Evolutionary conservation across 768 basidiomycete species (phyloP).

Genomic region (Hortiboletus campestris): DNA sequence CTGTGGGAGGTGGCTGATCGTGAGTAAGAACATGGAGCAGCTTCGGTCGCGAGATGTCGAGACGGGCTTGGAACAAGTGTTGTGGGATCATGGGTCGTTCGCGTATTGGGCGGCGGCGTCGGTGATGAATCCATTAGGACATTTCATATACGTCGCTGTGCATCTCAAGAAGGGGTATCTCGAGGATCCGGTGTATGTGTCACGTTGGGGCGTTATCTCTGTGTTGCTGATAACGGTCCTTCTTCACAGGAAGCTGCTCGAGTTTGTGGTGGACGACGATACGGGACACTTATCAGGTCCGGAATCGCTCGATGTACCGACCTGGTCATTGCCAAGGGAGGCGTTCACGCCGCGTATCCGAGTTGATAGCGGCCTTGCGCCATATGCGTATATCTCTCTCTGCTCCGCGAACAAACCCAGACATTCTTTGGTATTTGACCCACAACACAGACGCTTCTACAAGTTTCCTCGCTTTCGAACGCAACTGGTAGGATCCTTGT

Average conservation of each 20-base stretch:
- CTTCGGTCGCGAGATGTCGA: conserved; percentile 15
- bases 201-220: background rate
- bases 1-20: conserved; percentile 19
- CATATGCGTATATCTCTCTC: conserved; percentile 18
- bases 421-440: conserved; percentile 17
- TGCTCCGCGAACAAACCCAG: conserved; percentile 7
- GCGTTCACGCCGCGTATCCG: conserved; percentile 12
- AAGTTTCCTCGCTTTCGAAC: conserved; percentile 22
- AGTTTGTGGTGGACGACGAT: conserved; percentile 17
- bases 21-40: conserved; percentile 12
- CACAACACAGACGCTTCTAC: conserved; percentile 13
- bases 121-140: conserved; percentile 5
- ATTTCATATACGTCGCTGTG: conserved; percentile 17
- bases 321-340: conserved; percentile 9
- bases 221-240: background rate
- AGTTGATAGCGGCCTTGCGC: conserved; percentile 5
- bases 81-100: conserved; percentile 16
- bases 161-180: conserved; percentile 8
- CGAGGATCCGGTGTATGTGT: conserved; percentile 17
- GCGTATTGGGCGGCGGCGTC: conserved; percentile 9
- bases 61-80: conserved; percentile 7
- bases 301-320: conserved; percentile 16
- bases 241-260: conserved; percentile 15
- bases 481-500: conserved; percentile 5
- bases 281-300: conserved; percentile 10